Conservation (phyloP, 208 protist species). For the Acanthamoeba castellanii region DNA sequence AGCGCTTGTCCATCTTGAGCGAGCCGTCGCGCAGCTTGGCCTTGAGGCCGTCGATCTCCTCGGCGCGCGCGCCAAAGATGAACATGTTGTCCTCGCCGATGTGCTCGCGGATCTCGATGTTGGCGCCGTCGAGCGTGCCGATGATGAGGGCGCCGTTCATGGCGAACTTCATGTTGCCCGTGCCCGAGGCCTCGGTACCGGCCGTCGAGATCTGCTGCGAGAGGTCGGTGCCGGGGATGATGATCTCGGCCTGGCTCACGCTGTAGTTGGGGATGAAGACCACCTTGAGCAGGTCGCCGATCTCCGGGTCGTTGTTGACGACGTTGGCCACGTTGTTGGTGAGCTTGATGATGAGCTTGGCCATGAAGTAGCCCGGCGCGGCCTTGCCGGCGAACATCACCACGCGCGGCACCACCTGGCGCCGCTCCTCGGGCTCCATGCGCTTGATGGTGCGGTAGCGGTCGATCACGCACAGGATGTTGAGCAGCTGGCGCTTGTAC, state of each 20-base stretch:
- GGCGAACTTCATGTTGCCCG: constrained; percentile 94
- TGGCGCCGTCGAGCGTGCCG: constrained; percentile 94
- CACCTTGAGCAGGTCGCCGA: constrained; percentile 89
- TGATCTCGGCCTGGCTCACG: constrained; percentile 92
- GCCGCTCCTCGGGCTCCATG: constrained; percentile 78
- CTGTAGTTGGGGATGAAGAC: constrained; percentile 94
- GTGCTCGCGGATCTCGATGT: constrained; percentile 93
- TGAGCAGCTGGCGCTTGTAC: constrained; percentile 95
- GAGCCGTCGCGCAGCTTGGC: constrained; percentile 66
- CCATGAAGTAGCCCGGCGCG: constrained; percentile 91
- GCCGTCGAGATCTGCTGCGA: constrained; percentile 94
- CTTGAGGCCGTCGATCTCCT: constrained; percentile 82
- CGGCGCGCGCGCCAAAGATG: constrained; percentile 88
- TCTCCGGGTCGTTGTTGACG: constrained; percentile 89
- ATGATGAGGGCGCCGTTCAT: constrained; percentile 93
- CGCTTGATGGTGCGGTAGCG: constrained; percentile 87
- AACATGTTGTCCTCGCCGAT: constrained; percentile 92
- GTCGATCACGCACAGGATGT: constrained; percentile 90
- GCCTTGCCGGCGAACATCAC: constrained; percentile 93
- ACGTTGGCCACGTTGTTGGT: constrained; percentile 91
- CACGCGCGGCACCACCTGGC: constrained; percentile 79
- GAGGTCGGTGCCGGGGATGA: constrained; percentile 93
- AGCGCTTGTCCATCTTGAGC: constrained; percentile 38
- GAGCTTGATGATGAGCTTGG: constrained; percentile 94
- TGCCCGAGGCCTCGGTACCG: constrained; percentile 93